Conservation (phyloP, 2,329 filamentous ascomycete genomes). For the Phaeosphaeria sp. region DNA sequence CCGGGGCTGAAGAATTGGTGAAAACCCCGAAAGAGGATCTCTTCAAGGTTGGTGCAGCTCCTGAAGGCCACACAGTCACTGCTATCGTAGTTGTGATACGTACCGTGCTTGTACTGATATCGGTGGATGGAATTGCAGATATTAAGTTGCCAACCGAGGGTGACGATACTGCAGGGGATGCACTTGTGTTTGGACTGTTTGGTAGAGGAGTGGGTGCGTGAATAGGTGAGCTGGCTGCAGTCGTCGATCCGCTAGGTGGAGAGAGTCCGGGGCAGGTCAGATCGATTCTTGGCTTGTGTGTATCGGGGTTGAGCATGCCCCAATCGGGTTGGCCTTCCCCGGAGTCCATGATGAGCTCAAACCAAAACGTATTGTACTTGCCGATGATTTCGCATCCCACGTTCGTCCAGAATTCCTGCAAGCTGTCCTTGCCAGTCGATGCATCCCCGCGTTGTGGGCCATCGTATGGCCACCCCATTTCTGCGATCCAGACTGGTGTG, state of each 20-base stretch:
- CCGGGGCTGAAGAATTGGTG: too few species aligned
- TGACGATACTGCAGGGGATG: not conserved
- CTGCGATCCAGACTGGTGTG: conserved; percentile 43
- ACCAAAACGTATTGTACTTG: conserved; percentile 44
- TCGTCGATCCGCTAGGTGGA: not conserved
- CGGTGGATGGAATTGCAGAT: not conserved
- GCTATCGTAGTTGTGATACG: conserved; percentile 6
- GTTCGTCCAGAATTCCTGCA: conserved; percentile 38
- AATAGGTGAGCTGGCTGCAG: not conserved
- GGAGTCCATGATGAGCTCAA: conserved; percentile 35
- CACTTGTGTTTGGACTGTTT: not conserved
- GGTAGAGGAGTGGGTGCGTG: not conserved
- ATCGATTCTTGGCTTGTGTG: conserved; percentile 25
- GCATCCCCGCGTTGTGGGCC: conserved; percentile 18
- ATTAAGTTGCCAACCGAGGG: not conserved
- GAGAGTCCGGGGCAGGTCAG: conserved; percentile 21
- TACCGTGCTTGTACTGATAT: not conserved
- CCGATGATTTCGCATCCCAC: conserved; percentile 40
- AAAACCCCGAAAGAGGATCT: not conserved
- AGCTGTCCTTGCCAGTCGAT: conserved; percentile 24
- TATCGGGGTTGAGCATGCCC: conserved; percentile 27
- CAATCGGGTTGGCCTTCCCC: conserved; percentile 30
- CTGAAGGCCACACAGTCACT: conserved; percentile 2
- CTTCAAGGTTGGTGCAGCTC: not conserved
- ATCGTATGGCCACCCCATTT: conserved; percentile 41